Percentiles rank a stretch among this genome's conserved stretches.
These are phyloP conservation scores for Vachellia pachyceras DNA, from an alignment of 306 rosid species.

Conservation along the genomic window DNA sequence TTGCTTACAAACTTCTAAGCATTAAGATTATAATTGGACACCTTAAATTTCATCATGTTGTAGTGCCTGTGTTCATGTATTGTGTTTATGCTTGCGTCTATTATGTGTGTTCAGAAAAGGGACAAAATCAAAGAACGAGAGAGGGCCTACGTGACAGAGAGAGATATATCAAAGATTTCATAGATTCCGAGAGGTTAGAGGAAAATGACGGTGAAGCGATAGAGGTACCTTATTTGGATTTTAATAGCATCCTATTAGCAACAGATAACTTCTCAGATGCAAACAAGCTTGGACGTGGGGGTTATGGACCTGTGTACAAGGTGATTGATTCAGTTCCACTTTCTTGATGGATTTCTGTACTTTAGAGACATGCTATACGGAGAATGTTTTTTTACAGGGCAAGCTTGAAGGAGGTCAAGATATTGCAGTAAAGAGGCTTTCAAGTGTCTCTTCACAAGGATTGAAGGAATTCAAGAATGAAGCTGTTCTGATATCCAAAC, in stretches of 20 bases:
- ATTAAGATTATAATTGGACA: background rate
- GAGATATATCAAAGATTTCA: constrained; percentile 27
- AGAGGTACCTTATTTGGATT: constrained; percentile 42
- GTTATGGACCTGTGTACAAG: constrained; percentile 61
- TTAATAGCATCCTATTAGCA: constrained; percentile 37
- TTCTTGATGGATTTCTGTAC: background rate
- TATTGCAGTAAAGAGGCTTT: constrained; percentile 51
- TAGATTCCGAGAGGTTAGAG: constrained; percentile 4
- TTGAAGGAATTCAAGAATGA: constrained; percentile 51
- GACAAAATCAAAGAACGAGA: background rate
- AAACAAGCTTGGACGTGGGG: constrained; percentile 55
- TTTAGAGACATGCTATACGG: background rate
- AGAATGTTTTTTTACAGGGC: constrained; percentile 34
- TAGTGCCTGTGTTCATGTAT: background rate
- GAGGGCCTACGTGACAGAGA: constrained; percentile 13
- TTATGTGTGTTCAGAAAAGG: constrained; percentile 2
- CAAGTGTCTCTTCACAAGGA: constrained; percentile 47
- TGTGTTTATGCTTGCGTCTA: background rate
- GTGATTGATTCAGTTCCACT: constrained; percentile 1
- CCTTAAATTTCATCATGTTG: background rate
- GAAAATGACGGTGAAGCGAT: constrained; percentile 40
- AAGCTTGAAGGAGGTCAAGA: constrained; percentile 27
- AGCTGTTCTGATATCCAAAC: constrained; percentile 50
- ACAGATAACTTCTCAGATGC: constrained; percentile 50
- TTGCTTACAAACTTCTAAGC: background rate